Evolutionary conservation across 1,284 basidiomycete genomes (phyloP), one percentile per base, ranked within the genome.

Genomic region (Microbotryum saponariae): DNA sequence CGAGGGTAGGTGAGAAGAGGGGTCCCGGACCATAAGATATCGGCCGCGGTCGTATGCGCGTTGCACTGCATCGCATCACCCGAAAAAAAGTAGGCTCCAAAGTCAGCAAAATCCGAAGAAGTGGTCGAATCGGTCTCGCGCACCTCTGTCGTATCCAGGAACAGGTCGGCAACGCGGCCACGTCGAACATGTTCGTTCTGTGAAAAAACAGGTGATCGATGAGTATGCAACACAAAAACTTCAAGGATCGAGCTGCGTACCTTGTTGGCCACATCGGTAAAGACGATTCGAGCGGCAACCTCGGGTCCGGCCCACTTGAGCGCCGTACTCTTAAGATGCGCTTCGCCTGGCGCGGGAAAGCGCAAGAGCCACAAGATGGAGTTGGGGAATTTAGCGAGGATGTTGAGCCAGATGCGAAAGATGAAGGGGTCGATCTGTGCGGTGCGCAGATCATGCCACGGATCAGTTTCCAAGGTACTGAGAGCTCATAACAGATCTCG

Each of bases 281-380:
- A 85, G 51, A 79, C 75, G 58, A 85, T 76, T 4, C 83, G 77
- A 25, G 77, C 74, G 2, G 82, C 80, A 47, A 84, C 78, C 42
- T 82, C 80, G 37, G 79, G 71, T 2, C 82, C 82, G 2, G 80
- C 83, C 80, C 82, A 83, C 45, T 74, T 67, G 51, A 68, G 65
- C 4, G 83, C 83, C 3, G 79, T 78, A 27, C 79, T 77, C 51
- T 79, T 68, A 20, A 84, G 73, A 68, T 85, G 80, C 57, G 78
- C 73, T 65, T 84, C 82, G 44, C 81, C 83, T 8, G 81, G 76
- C 1, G 78, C 74, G 3, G 83, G 83, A 67, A 85, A 85, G 18
- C 83, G 80, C 47, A 85, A 75, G 9, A 85, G 76, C 83, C 83
- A 85, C 18, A 85, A 74, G 62, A 85, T 80, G 54, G 82, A 82